These are phyloP conservation scores for Cercophora scortea DNA, from an alignment of 495 filamentous ascomycete species.

Conservation along the genomic window DNA sequence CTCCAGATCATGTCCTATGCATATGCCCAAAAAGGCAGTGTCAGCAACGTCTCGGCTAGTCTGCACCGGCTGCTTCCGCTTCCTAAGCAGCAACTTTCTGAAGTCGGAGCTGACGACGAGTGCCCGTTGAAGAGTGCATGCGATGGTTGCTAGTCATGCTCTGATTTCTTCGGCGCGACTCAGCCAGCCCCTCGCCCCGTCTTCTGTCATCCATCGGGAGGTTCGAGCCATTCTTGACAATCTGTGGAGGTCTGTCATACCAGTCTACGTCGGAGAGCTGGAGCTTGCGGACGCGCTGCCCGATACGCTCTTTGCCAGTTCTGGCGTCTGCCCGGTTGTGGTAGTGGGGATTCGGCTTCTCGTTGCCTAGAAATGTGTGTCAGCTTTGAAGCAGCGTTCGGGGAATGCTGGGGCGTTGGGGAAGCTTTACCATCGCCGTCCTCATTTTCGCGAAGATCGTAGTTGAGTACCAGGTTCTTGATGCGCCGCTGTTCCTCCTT, in stretches of 20 bases:
- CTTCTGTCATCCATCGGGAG: background rate
- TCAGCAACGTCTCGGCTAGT: constrained; percentile 3
- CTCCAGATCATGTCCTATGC: constrained; percentile 12
- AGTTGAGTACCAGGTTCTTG: constrained; percentile 94
- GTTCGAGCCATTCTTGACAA: background rate
- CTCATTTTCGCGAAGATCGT: constrained; percentile 75
- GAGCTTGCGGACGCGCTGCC: constrained; percentile 81
- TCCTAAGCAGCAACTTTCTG: background rate
- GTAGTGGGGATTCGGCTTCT: constrained; percentile 36
- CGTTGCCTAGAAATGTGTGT: constrained; percentile 36
- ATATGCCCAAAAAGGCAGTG: background rate
- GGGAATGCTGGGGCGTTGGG: constrained; percentile 13
- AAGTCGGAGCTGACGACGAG: background rate
- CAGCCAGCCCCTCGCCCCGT: background rate
- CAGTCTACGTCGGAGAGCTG: constrained; percentile 97
- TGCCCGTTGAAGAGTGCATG: background rate
- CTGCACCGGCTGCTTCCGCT: background rate
- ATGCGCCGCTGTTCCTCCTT: constrained; percentile 95
- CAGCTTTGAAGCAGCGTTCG: constrained; percentile 9
- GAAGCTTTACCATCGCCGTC: constrained; percentile 63
- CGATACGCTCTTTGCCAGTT: constrained; percentile 59
- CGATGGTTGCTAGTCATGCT: background rate
- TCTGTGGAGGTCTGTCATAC: constrained; percentile 46
- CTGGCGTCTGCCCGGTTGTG: constrained; percentile 54
- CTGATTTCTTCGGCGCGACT: background rate